Evolutionary conservation across 495 filamentous ascomycete genomes (phyloP).

Genomic region (Aspergillus kassunensis): DNA sequence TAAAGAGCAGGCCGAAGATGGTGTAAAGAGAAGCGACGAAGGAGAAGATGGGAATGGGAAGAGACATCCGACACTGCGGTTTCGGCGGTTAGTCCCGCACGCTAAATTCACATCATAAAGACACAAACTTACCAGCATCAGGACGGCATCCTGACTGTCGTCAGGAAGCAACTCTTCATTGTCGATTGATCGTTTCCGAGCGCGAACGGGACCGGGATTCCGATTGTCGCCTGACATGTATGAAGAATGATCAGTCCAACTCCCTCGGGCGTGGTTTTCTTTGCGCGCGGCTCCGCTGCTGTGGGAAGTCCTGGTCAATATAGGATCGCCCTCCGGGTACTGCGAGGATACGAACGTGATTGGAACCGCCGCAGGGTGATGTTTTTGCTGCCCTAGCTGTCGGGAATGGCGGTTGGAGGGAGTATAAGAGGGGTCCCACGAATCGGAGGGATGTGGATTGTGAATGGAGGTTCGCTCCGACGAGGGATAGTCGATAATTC

Average conservation of each 20-base stretch:
- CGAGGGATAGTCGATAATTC: constrained; percentile 1
- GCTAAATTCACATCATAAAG: no score
- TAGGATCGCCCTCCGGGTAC: constrained; percentile 20
- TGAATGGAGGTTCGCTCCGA: constrained; percentile 12
- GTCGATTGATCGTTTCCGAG: constrained; percentile 27
- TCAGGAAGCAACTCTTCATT: constrained; percentile 24
- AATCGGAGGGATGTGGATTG: constrained; percentile 11
- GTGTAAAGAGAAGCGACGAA: constrained; percentile 41
- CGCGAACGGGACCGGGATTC: constrained; percentile 23
- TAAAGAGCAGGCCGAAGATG: constrained; percentile 38
- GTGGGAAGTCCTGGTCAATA: constrained; percentile 25
- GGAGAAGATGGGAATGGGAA: constrained; percentile 45
- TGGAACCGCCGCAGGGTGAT: constrained; percentile 11
- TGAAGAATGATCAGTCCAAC: constrained; percentile 40
- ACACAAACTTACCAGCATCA: constrained; percentile 40
- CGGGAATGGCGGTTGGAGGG: constrained; percentile 10
- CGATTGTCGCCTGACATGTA: constrained; percentile 37
- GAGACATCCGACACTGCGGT: constrained; percentile 45
- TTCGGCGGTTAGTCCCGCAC: constrained; percentile 16
- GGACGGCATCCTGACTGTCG: constrained; percentile 33
- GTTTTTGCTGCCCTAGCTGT: constrained; percentile 6
- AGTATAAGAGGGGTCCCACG: constrained; percentile 14
- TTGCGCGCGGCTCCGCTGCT: constrained; percentile 29
- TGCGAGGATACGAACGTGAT: constrained; percentile 21
- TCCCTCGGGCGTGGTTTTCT: constrained; percentile 32